Evolutionary conservation across 805 yeast species (phyloP).

Genomic region (Wickerhamiella hasegawae): DNA sequence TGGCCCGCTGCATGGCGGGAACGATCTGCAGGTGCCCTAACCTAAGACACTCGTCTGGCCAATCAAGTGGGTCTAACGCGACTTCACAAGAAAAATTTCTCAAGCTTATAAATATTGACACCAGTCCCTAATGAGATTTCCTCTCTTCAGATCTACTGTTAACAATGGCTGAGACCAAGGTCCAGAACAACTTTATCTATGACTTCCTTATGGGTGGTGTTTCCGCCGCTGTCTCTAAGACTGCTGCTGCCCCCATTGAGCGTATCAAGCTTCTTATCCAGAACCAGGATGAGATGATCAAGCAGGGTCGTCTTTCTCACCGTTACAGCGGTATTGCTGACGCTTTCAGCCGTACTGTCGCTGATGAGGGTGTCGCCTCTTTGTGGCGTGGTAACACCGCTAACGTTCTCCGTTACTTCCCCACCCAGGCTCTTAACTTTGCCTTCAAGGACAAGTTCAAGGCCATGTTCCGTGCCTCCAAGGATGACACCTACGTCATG

Average conservation of each 20-base stretch:
- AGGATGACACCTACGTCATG: slow-evolving; percentile 68
- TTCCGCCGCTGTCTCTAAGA: slow-evolving; percentile 91
- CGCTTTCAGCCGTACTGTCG: slow-evolving; percentile 83
- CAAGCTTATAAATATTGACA: not conserved
- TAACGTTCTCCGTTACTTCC: slow-evolving; percentile 93
- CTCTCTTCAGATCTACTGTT: not conserved
- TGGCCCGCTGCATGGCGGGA: not conserved
- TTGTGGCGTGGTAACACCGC: slow-evolving; percentile 99
- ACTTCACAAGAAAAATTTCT: not conserved
- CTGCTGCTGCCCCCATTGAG: slow-evolving; percentile 91
- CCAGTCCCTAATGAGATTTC: not conserved
- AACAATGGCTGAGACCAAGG: slow-evolving; percentile 6
- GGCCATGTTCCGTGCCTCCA: slow-evolving; percentile 83
- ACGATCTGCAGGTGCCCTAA: not conserved
- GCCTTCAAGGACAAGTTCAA: slow-evolving; percentile 94
- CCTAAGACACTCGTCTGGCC: not conserved
- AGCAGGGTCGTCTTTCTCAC: slow-evolving; percentile 81
- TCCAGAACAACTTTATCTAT: slow-evolving; percentile 19
- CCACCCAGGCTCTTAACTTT: slow-evolving; percentile 92
- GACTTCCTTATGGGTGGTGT: slow-evolving; percentile 95
- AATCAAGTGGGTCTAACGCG: not conserved
- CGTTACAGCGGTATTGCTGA: slow-evolving; percentile 77
- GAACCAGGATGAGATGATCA: slow-evolving; percentile 92
- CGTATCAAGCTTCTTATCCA: slow-evolving; percentile 87
- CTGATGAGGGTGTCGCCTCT: slow-evolving; percentile 74